phyloP scores from a whole-genome alignment of 169 alveolate species.

The Fabrea salina region DNA sequence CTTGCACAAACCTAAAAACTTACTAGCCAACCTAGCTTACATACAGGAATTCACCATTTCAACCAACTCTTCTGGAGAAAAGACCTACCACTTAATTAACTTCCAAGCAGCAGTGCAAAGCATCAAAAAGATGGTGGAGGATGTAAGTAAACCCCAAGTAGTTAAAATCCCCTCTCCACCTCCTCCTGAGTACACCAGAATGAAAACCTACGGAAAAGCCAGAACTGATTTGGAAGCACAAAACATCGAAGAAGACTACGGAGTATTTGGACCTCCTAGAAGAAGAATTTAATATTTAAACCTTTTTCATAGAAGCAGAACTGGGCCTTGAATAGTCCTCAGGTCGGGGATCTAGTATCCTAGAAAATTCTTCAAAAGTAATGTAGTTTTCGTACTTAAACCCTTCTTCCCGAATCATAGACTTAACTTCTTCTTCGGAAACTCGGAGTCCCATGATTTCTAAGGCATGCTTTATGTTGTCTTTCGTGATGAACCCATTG shows the following conservation, averaged over 20 bases:
- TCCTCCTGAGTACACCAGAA: neutral
- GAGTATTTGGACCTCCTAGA: slow-evolving; percentile 6
- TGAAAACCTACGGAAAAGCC: neutral
- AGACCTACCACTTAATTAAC: slow-evolving; percentile 7
- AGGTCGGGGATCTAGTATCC: too few species aligned
- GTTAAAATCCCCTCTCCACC: neutral
- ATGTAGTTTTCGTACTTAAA: too few species aligned
- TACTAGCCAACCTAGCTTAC: neutral
- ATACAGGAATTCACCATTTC: neutral
- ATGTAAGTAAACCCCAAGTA: neutral
- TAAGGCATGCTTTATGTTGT: too few species aligned
- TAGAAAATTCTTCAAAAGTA: too few species aligned
- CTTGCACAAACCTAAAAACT: neutral
- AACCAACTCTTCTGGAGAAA: neutral
- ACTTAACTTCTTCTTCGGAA: too few species aligned
- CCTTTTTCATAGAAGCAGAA: too few species aligned
- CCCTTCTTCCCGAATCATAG: too few species aligned
- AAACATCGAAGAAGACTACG: neutral
- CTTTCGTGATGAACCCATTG: too few species aligned
- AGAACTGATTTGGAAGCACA: neutral
- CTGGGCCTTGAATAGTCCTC: too few species aligned
- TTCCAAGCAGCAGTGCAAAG: neutral
- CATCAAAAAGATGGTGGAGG: neutral
- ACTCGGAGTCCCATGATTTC: too few species aligned
- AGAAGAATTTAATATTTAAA: too few species aligned